Evolutionary conservation across 768 basidiomycete species (phyloP), one percentile per base, ranked within the genome.

Genomic region (Phanerochaete carnosa): DNA sequence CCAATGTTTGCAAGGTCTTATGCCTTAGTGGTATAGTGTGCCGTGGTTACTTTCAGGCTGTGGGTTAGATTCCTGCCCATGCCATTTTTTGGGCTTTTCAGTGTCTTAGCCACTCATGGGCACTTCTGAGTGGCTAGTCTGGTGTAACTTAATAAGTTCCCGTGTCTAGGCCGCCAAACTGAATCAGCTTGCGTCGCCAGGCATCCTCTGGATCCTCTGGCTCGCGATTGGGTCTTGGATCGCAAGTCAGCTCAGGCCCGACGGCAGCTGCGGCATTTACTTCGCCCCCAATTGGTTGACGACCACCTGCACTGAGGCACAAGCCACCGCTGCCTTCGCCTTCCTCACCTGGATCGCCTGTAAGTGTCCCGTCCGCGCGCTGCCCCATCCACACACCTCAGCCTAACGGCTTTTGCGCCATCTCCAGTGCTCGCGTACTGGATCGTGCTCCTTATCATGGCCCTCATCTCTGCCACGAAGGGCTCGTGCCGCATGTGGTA

Each of bases 141-240:
- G n/a, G n/a, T n/a, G n/a, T n/a, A n/a, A n/a, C n/a, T n/a, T n/a
- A n/a, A n/a, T n/a, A n/a, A n/a, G n/a, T n/a, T n/a, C n/a, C n/a
- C n/a, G n/a, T n/a, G n/a, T n/a, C n/a, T n/a, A n/a, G n/a, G n/a
- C n/a, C n/a, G n/a, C n/a, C n/a, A n/a, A n/a, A n/a, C n/a, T n/a
- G n/a, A n/a, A n/a, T n/a, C n/a, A n/a, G n/a, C n/a, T n/a, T n/a
- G n/a, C n/a, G 7, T 11, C n/a, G 50, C 13, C 55, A 75, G 76
- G 58, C 23, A 5, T 73, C 49, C 69, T 80, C 26, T 74, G 70
- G 66, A 53, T 78, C 45, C 64, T 80, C 32, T 80, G 75, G 79
- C 70, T 80, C 26, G 73, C 76, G 16, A 65, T 70, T 28, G 79
- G 65, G 4, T 73, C 68, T 2, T 63, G 72, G 33, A 55, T 75